Percentiles rank a stretch among this genome's conserved stretches.
phyloP scores from a whole-genome alignment of 2,329 filamentous ascomycete species.

The Macrophomina tecta region DNA sequence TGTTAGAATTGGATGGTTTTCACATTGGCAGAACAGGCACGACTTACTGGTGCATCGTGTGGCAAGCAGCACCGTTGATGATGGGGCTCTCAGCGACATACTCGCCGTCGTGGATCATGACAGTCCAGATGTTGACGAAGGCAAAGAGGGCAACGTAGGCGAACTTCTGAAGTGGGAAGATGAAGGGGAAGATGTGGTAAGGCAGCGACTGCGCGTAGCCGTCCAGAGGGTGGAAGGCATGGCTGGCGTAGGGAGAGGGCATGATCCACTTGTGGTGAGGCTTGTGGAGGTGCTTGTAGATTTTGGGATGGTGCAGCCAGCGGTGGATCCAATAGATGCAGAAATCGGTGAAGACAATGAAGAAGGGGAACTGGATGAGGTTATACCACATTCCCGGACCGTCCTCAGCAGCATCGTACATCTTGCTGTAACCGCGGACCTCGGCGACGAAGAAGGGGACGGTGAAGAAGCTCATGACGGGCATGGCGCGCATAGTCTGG shows the following conservation, averaged over 20 bases:
- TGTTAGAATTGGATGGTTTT: not conserved
- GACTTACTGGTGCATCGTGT: conserved; percentile 78
- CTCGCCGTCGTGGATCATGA: conserved; percentile 95
- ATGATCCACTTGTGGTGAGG: conserved; percentile 99
- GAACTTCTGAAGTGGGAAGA: conserved; percentile 91
- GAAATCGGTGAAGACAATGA: conserved; percentile 87
- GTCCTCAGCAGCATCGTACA: conserved; percentile 81
- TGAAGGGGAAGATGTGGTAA: conserved; percentile 90
- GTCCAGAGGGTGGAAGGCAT: conserved; percentile 94
- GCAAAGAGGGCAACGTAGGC: conserved; percentile 85
- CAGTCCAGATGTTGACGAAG: conserved; percentile 97
- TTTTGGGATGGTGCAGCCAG: conserved; percentile 75
- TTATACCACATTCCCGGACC: conserved; percentile 81
- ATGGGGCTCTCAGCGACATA: conserved; percentile 90
- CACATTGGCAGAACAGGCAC: conserved; percentile 59
- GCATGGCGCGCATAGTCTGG: conserved; percentile 78
- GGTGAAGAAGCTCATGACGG: conserved; percentile 82
- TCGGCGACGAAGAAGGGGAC: conserved; percentile 82
- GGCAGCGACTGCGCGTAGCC: conserved; percentile 87
- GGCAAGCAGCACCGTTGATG: conserved; percentile 93
- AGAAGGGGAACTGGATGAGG: conserved; percentile 82
- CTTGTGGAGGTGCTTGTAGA: conserved; percentile 94
- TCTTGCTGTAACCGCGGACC: conserved; percentile 81
- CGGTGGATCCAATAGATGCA: conserved; percentile 93
- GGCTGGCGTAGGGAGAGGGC: conserved; percentile 89